Base-by-base conservation (phyloP, 2,329 filamentous ascomycete species). In the Teratosphaeria nubilosa region DNA sequence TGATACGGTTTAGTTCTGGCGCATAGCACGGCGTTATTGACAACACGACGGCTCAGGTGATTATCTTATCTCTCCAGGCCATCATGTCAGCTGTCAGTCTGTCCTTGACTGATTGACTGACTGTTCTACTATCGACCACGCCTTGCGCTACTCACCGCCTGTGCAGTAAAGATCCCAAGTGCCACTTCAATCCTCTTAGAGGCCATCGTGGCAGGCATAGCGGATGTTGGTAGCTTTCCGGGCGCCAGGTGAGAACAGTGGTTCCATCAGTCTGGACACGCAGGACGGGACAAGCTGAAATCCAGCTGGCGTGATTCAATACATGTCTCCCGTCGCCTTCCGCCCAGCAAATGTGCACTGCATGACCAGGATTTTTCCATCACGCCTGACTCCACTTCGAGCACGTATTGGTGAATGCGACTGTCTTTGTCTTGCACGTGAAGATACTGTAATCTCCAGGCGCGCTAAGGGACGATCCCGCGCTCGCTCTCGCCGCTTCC, bases 21-120 rank as follows among this genome's bases (percentile, higher is more conserved):
- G 52, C 56, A 58, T 58, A 58, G 56, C 56, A 55, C 13, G 56
- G 56, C 52, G 56, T 55, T 55, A 24, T 25, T 48, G 5, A 22
- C 41, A n/a, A 20, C 20, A 11, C 20, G 41, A 20, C 9, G 9
- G 41, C 22, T n/a, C 20, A 41, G 16, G 41, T 48, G 41, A 48
- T 22, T 3, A 22, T 20, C 9, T 48, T 16, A 20, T n/a, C 16
- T 16, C 11, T 14, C 2, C 16, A 1, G n/a, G 20, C 20, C 22
- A 48, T 22, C 41, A 45, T 48, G 5, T 22, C 41, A 9, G 6
- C 5, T 20, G n/a, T 48, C 6, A 48, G 41, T 20, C 34, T 14
- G 34, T 41, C 3, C 14, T 14, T 5, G 34, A n/a, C 34, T 30
- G 27, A 30, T 7, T 30, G 27, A 30, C 13, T 16, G 10, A 16